Percentiles rank a stretch among this genome's conserved stretches.
Conservation (phyloP, 2,329 filamentous ascomycete species). For the Huntiella omanensis region DNA sequence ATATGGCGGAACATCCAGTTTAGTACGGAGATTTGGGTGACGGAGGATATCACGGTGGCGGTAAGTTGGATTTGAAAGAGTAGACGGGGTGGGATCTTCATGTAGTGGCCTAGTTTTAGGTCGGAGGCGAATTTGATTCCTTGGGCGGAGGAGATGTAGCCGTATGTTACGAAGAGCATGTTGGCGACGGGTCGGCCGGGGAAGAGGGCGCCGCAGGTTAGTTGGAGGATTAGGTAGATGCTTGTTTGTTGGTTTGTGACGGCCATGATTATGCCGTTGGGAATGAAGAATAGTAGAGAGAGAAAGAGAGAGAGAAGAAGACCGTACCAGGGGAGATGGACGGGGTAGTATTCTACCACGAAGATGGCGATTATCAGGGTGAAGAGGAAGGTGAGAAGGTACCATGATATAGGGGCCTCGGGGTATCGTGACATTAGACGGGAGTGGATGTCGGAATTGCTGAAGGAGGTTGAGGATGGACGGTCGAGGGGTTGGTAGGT, state of each 20-base stretch:
- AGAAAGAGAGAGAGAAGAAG: conserved; percentile 61
- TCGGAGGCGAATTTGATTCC: conserved; percentile 79
- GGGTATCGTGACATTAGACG: conserved; percentile 67
- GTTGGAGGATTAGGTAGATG: conserved; percentile 71
- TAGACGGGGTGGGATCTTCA: conserved; percentile 69
- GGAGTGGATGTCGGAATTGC: conserved; percentile 58
- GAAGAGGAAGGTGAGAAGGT: conserved; percentile 51
- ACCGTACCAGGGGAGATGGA: conserved; percentile 75
- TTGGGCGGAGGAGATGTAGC: conserved; percentile 75
- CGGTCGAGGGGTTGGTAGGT: conserved; percentile 34
- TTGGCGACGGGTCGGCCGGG: conserved; percentile 74
- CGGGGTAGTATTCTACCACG: conserved; percentile 67
- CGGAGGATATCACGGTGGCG: conserved; percentile 54
- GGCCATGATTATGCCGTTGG: conserved; percentile 83
- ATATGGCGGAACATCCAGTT: conserved; percentile 83
- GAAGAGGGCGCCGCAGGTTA: conserved; percentile 66
- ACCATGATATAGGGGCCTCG: conserved; percentile 69
- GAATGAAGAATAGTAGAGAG: conserved; percentile 67
- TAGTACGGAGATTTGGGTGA: conserved; percentile 67
- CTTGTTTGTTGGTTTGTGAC: conserved; percentile 80
- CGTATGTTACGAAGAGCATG: conserved; percentile 86
- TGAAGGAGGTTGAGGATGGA: conserved; percentile 13
- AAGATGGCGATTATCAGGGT: conserved; percentile 71
- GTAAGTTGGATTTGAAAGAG: conserved; percentile 63
- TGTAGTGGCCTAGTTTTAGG: conserved; percentile 72